phyloP scores from a whole-genome alignment of 139 green algal species.

The Coelastrella sp. region DNA sequence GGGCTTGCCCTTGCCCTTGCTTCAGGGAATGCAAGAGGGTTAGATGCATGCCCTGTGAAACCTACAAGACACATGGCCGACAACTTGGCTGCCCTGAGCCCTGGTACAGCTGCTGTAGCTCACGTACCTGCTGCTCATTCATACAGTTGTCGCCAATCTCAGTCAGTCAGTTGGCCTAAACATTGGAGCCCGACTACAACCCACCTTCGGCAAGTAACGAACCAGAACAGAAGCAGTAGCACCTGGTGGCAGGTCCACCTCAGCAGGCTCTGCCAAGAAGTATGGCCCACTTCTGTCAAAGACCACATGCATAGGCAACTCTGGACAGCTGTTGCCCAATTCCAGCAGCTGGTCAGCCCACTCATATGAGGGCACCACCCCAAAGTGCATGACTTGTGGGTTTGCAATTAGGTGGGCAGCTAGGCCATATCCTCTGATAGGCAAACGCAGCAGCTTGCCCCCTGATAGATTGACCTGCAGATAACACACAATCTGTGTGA shows the following conservation, averaged over 20 bases:
- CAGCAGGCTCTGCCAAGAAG: conserved; percentile 9
- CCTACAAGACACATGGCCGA: too few relatives aligned
- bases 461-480: conserved; percentile 7
- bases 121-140: too few relatives aligned
- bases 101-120: too few relatives aligned
- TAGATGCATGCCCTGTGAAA: too few relatives aligned
- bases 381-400: conserved; percentile 54
- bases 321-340: conserved; percentile 57
- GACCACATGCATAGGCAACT: conserved; percentile 38
- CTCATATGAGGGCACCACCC: conserved; percentile 52
- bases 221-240: neutral
- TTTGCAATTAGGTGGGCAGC: neutral
- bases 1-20: too few relatives aligned
- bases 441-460: neutral
- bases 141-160: too few relatives aligned
- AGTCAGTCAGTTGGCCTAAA: too few relatives aligned
- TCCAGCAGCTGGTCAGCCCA: conserved; percentile 65
- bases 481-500: neutral
- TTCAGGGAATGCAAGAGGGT: too few relatives aligned
- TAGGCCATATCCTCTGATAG: conserved; percentile 14
- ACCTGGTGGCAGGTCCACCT: conserved; percentile 4
- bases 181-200: neutral
- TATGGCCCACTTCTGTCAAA: conserved; percentile 33
- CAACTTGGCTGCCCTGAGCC: too few relatives aligned
- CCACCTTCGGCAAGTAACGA: conserved; percentile 30